A percentile compares a stretch with the other conserved stretches of the same genome.
These are phyloP conservation scores for Xenosphaeropsis pyriputrescens DNA, from an alignment of 2,329 filamentous ascomycete species.

Conservation along the genomic window DNA sequence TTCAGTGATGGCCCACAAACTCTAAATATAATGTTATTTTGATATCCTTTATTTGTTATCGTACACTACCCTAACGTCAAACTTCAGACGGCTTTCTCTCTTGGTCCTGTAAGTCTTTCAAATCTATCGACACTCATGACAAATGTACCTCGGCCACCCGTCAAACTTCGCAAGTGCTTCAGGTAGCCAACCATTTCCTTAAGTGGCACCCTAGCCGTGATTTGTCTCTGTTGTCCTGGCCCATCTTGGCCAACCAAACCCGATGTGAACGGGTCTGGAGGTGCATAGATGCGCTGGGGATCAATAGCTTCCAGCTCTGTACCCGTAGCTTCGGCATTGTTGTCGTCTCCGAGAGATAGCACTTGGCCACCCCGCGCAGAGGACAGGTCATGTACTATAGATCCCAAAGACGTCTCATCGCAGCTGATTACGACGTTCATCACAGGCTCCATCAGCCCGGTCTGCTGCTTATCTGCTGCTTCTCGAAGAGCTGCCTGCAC, in stretches of 20 bases:
- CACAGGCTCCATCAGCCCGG: slow-evolving; percentile 77
- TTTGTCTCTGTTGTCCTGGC: slow-evolving; percentile 36
- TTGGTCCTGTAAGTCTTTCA: slow-evolving; percentile 46
- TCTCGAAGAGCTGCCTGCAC: slow-evolving; percentile 55
- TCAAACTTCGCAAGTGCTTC: slow-evolving; percentile 76
- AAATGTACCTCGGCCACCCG: slow-evolving; percentile 67
- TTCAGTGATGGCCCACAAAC: no score
- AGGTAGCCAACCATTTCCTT: slow-evolving; percentile 97
- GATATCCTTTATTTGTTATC: neutral
- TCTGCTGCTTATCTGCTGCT: slow-evolving; percentile 34
- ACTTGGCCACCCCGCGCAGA: slow-evolving; percentile 61
- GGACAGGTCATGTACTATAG: slow-evolving; percentile 70
- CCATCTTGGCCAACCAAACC: slow-evolving; percentile 32
- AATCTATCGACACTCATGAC: slow-evolving; percentile 62
- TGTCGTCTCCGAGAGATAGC: slow-evolving; percentile 43
- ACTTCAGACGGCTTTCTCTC: slow-evolving; percentile 23
- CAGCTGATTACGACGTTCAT: slow-evolving; percentile 83
- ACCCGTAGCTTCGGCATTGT: slow-evolving; percentile 3
- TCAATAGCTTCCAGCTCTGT: slow-evolving; percentile 36
- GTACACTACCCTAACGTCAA: neutral
- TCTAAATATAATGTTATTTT: no score
- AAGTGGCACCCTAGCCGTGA: slow-evolving; percentile 77
- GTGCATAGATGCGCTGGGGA: slow-evolving; percentile 64
- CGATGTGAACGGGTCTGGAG: slow-evolving; percentile 66
- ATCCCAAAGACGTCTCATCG: slow-evolving; percentile 66